Base-by-base conservation (phyloP, 1,139 yeast species). In the Nakaseomyces glabratus region DNA sequence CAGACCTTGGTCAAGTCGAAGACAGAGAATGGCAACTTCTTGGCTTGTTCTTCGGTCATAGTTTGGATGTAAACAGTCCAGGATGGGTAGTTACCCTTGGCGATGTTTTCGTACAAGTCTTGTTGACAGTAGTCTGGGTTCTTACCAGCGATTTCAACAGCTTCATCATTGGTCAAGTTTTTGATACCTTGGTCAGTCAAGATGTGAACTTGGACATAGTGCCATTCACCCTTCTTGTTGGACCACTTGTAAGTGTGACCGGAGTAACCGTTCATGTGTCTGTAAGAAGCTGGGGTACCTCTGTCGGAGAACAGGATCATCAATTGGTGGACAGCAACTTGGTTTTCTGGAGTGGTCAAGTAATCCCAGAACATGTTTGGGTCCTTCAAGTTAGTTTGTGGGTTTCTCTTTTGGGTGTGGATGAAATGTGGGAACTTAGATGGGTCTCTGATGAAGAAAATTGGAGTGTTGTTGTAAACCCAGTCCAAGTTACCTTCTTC, bases 361-460 rank as follows among this genome's bases (percentile, higher is more conserved):
- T 73, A 77, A 56, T 77, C 82, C 82, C 84, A 77, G 48, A 75
- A 74, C 77, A 72, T 71, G 59, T 73, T 68, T 16, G 82, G 72
- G 58, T 84, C 93, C 58, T 81, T 81, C 60, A 80, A 66, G 61
- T 82, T 81, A 34, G 93, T 82, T 62, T 81, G 74, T 32, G 93
- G 93, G 63, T 80, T 74, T 58, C 82, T 54, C 70, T 76, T 76
- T 58, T 76, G 84, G 23, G 77, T 69, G 52, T 73, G 78, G 45
- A 72, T 73, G 45, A 72, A 72, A 40, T 65, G 70, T 21, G 76
- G 70, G 58, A 72, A 72, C 58, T 72, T 72, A 38, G 65, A 54
- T n/a, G 78, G 78, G 49, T 73, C 77, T 48, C 78, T 63, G 40
- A 73, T 55, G 55, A 73, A 73, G 54, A 73, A 73, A 15, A 72